Percentiles rank a stretch among this genome's conserved stretches.
These are phyloP conservation scores for Pogostemon cablin DNA, from an alignment of 257 asterid genomes.

Conservation along the genomic window DNA sequence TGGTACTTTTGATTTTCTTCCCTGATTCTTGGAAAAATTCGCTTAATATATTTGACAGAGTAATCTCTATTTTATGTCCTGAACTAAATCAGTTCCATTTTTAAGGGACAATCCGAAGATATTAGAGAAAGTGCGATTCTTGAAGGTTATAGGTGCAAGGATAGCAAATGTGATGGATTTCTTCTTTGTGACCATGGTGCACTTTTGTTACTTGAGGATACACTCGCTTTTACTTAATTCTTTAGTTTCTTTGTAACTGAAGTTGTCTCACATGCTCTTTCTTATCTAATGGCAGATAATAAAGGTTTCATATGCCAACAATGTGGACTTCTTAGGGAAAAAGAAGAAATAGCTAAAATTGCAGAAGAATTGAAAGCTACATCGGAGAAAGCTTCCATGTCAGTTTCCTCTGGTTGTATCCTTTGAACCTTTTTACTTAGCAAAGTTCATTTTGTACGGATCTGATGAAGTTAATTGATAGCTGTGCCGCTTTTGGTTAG, in stretches of 20 bases:
- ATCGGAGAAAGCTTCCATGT: slow-evolving; percentile 58
- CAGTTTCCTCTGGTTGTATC: slow-evolving; percentile 70
- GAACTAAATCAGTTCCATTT: slow-evolving; percentile 33
- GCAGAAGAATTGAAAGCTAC: slow-evolving; percentile 51
- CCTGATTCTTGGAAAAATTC: slow-evolving; percentile 16
- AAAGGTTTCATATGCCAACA: slow-evolving; percentile 77
- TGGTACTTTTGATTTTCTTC: slow-evolving; percentile 50
- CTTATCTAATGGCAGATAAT: slow-evolving; percentile 50
- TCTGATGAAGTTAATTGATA: slow-evolving; percentile 5
- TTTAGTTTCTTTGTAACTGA: slow-evolving; percentile 19
- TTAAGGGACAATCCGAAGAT: slow-evolving; percentile 75
- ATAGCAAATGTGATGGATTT: slow-evolving; percentile 66
- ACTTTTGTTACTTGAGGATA: slow-evolving; percentile 18
- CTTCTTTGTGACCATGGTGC: slow-evolving; percentile 72
- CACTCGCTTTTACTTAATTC: slow-evolving; percentile 7
- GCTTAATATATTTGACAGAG: slow-evolving; percentile 5
- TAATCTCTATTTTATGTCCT: not conserved
- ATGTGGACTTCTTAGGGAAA: slow-evolving; percentile 81
- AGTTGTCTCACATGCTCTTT: slow-evolving; percentile 22
- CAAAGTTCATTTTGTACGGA: not conserved
- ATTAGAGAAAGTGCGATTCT: slow-evolving; percentile 82
- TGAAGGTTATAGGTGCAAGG: slow-evolving; percentile 89
- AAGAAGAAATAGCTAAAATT: slow-evolving; percentile 62
- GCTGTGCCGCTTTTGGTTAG: not conserved
- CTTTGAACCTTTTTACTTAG: slow-evolving; percentile 39